These are phyloP conservation scores for Collybia sordida DNA, from an alignment of 768 basidiomycete species.

Conservation along the genomic window DNA sequence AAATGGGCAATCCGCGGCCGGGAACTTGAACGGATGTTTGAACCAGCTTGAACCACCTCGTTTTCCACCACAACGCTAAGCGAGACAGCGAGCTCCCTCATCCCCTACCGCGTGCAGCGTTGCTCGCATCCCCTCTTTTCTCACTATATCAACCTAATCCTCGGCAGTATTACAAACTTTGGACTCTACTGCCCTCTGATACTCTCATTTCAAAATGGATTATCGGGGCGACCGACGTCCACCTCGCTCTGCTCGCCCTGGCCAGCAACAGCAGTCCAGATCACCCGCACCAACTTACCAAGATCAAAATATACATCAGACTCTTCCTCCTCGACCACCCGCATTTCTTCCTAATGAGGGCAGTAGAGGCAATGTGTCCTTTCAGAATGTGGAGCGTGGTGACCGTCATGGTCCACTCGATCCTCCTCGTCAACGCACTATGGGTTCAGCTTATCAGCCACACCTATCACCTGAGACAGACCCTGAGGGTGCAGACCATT, in stretches of 20 bases:
- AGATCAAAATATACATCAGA: slow-evolving; percentile 20
- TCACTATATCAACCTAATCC: neutral
- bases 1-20: no score
- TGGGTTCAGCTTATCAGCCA: slow-evolving; percentile 46
- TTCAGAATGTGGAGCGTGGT: slow-evolving; percentile 67
- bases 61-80: neutral
- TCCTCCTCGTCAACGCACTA: slow-evolving; percentile 46
- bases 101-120: neutral
- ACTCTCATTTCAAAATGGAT: slow-evolving; percentile 31
- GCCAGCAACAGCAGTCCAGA: slow-evolving; percentile 33
- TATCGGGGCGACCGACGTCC: slow-evolving; percentile 47
- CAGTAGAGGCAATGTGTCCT: slow-evolving; percentile 57
- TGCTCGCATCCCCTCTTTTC: slow-evolving; percentile 1
- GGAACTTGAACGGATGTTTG: no score
- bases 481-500: slow-evolving; percentile 39
- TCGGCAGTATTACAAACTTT: neutral
- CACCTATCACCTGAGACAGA: slow-evolving; percentile 30
- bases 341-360: slow-evolving; percentile 33
- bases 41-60: no score
- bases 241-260: slow-evolving; percentile 53
- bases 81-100: slow-evolving; percentile 2
- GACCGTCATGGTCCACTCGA: slow-evolving; percentile 63
- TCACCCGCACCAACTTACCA: slow-evolving; percentile 41
- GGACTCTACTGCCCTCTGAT: neutral
- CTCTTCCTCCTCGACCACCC: slow-evolving; percentile 17